Evolutionary conservation across 179 eudicot species (phyloP).

Genomic region (Sideroxylon spinosum): DNA sequence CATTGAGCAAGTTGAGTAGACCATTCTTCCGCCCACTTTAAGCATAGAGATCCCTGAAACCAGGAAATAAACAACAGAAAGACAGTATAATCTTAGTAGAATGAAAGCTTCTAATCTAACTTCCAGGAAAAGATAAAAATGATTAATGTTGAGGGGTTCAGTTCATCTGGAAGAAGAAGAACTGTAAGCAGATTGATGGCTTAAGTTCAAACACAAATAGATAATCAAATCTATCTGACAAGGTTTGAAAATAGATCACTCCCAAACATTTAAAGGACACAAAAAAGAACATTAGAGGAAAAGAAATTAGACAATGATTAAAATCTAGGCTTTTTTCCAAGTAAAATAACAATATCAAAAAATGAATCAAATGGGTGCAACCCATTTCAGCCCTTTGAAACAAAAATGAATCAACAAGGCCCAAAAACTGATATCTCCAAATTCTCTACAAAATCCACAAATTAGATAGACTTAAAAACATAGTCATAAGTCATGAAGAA

Average conservation of each 20-base stretch:
- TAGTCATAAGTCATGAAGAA: no score
- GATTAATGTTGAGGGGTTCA: not conserved
- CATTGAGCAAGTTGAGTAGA: slow-evolving; percentile 96
- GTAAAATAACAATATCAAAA: not conserved
- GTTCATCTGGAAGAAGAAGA: not conserved
- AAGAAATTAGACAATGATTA: not conserved
- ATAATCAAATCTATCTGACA: not conserved
- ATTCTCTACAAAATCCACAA: no score
- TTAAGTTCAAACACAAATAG: not conserved
- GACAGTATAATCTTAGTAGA: not conserved
- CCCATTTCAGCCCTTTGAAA: no score
- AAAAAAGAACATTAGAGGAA: not conserved
- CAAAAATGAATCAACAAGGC: no score
- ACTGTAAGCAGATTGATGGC: not conserved
- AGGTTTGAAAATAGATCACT: no score
- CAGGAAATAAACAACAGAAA: slow-evolving; percentile 11
- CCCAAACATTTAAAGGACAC: no score
- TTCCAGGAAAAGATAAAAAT: not conserved
- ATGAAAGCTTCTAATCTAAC: not conserved
- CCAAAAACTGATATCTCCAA: no score
- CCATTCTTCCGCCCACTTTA: slow-evolving; percentile 90
- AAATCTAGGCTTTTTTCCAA: not conserved
- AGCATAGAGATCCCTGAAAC: slow-evolving; percentile 70
- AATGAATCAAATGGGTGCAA: no score
- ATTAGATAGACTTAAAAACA: no score